Percentiles rank a stretch among this genome's conserved stretches.
Conservation (phyloP, 768 basidiomycete species). For the Tricholoma sp. region DNA sequence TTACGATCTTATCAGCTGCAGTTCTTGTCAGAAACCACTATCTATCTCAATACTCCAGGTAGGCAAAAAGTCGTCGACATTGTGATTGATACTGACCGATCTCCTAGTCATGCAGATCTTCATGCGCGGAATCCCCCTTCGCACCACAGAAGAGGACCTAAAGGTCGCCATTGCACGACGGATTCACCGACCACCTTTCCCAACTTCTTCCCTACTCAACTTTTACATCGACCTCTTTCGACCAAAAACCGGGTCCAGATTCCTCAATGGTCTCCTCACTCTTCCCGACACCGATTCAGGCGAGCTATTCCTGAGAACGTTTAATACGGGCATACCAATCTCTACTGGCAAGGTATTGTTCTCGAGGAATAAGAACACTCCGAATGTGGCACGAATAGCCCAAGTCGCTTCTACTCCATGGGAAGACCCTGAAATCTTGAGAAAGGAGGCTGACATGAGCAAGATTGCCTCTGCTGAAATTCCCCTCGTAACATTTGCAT, state of each 20-base stretch:
- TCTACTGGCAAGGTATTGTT: neutral
- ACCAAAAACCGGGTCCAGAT: neutral
- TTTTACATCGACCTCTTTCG: constrained; percentile 1
- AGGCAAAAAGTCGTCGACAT: neutral
- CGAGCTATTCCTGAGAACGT: neutral
- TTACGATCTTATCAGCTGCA: neutral
- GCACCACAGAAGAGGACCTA: neutral
- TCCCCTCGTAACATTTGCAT: constrained; percentile 1
- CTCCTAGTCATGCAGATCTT: constrained; percentile 5
- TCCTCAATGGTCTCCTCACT: neutral
- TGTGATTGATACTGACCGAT: neutral
- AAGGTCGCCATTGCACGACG: neutral
- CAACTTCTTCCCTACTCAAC: constrained; percentile 1
- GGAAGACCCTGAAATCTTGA: neutral
- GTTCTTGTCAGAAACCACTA: neutral
- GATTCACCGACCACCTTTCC: constrained; percentile 2
- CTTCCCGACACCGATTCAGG: neutral
- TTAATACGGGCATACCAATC: neutral
- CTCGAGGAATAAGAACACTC: neutral
- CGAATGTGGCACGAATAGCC: neutral
- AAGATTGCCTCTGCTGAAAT: constrained; percentile 1
- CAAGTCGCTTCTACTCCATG: constrained; percentile 1
- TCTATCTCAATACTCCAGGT: neutral
- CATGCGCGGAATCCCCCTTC: constrained; percentile 3
- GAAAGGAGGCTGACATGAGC: neutral